Conservation (phyloP, 78 protist species). For the Tieghemostelium lacteum region DNA sequence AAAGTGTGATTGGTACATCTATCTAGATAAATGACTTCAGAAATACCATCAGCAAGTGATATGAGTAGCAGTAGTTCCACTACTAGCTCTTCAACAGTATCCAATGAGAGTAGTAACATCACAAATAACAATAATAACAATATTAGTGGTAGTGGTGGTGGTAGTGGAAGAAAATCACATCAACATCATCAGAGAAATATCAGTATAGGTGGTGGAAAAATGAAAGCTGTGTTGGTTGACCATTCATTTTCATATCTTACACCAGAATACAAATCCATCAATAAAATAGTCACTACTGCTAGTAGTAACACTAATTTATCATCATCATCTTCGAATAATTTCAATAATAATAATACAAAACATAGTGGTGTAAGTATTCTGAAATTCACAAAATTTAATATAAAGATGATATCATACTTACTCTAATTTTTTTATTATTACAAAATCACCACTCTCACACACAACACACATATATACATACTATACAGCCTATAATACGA, state of each 20-base stretch:
- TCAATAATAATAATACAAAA: not conserved
- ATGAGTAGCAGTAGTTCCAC: no score
- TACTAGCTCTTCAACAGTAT: no score
- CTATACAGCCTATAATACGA: conserved; percentile 20
- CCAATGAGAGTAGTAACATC: no score
- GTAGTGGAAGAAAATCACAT: no score
- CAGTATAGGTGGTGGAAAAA: conserved; percentile 59
- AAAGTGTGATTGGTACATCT: no score
- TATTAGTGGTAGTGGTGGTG: no score
- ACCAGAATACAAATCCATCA: not conserved
- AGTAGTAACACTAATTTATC: conserved; percentile 8
- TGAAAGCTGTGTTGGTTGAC: conserved; percentile 28
- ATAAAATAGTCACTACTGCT: not conserved
- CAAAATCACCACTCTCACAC: no score
- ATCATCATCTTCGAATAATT: not conserved
- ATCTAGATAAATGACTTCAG: no score
- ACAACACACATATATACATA: no score
- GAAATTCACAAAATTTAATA: not conserved
- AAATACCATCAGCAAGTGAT: no score
- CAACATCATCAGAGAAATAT: conserved; percentile 20
- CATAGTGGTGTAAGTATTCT: conserved; percentile 44
- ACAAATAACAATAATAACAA: no score
- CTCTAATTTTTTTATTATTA: no score
- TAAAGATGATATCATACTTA: not conserved
- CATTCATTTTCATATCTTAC: conserved; percentile 31